Percentiles rank a stretch among this genome's conserved stretches.
Conservation (phyloP, 495 filamentous ascomycete species). For the Tuber borchii region DNA sequence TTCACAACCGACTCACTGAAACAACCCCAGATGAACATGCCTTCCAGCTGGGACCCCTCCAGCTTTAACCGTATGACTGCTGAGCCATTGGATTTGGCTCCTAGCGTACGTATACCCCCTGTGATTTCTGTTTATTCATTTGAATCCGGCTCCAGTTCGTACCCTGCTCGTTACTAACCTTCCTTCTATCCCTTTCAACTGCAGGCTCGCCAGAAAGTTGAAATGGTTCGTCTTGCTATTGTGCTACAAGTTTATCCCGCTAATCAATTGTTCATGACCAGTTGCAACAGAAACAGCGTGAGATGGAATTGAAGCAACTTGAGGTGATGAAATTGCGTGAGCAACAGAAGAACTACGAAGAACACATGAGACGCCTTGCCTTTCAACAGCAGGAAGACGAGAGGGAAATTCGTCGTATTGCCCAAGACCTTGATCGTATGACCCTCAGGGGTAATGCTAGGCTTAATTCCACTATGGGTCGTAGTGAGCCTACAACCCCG, state of each 20-base stretch:
- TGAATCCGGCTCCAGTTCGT: conserved; percentile 1
- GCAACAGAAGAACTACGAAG: conserved; percentile 78
- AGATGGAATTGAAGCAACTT: conserved; percentile 59
- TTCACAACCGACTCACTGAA: conserved; percentile 77
- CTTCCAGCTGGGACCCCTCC: conserved; percentile 29
- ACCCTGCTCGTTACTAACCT: background rate
- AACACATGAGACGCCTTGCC: conserved; percentile 78
- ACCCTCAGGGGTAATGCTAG: conserved; percentile 42
- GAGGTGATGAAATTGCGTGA: conserved; percentile 48
- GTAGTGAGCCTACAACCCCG: conserved; percentile 81
- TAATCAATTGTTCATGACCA: conserved; percentile 46
- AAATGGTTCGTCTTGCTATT: conserved; percentile 33
- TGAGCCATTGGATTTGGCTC: conserved; percentile 55
- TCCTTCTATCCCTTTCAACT: background rate
- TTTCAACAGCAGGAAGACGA: conserved; percentile 72
- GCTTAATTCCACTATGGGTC: conserved; percentile 54
- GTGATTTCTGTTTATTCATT: conserved; percentile 6
- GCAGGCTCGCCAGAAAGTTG: conserved; percentile 38
- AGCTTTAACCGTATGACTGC: conserved; percentile 43
- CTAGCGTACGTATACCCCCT: conserved; percentile 47
- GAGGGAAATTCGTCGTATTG: conserved; percentile 72
- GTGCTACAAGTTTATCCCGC: conserved; percentile 2
- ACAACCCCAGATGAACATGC: conserved; percentile 26
- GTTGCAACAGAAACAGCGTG: conserved; percentile 86
- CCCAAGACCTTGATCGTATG: conserved; percentile 62